Percentiles rank a stretch among this genome's conserved stretches.
phyloP scores from a whole-genome alignment of 306 rosid genomes.

The Hippophae rhamnoides region DNA sequence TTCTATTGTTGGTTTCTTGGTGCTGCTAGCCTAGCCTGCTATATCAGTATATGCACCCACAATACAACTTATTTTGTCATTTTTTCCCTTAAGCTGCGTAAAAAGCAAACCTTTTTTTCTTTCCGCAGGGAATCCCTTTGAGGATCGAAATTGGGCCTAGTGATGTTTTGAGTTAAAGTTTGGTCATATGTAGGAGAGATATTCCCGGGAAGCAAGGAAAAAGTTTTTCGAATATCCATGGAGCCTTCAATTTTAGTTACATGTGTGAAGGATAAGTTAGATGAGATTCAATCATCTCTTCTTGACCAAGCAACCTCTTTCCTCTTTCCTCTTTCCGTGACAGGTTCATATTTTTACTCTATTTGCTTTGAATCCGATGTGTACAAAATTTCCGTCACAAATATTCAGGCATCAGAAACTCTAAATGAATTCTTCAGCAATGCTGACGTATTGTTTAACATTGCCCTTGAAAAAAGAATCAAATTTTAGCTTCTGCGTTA shows the following conservation, averaged over 20 bases:
- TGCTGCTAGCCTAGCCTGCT: neutral
- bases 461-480: no score
- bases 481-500: no score
- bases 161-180: conserved; percentile 75
- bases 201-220: conserved; percentile 94
- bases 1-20: neutral
- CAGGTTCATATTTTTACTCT: conserved; percentile 40
- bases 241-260: conserved; percentile 67
- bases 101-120: conserved; percentile 14
- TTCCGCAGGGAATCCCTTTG: conserved; percentile 81
- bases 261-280: conserved; percentile 69
- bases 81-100: conserved; percentile 6
- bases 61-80: neutral
- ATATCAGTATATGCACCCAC: neutral
- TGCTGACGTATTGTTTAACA: no score
- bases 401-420: no score
- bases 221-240: conserved; percentile 85
- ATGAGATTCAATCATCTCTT: conserved; percentile 76
- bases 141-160: conserved; percentile 97
- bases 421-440: no score
- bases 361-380: neutral
- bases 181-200: conserved; percentile 87
- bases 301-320: conserved; percentile 58
- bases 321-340: conserved; percentile 75
- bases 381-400: no score